Base-by-base conservation (phyloP, 352 stramenopile species). In the Phytopythium oedochilum region DNA sequence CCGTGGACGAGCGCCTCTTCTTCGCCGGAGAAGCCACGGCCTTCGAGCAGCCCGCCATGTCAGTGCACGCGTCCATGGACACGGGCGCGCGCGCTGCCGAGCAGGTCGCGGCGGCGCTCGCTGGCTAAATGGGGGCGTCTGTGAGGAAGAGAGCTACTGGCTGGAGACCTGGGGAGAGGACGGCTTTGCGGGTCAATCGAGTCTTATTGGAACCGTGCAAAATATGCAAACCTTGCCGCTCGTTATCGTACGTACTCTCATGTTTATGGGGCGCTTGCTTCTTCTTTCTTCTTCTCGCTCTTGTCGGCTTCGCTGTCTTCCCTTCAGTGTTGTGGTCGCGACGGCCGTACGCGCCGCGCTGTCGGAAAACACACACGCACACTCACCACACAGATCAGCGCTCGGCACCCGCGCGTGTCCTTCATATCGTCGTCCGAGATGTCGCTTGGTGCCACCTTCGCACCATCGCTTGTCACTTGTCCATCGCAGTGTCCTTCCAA, bases 11-110 rank as follows among this genome's bases (percentile, higher is more conserved):
- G 23, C 81, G 83, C 23, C 66, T 93, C 28, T 93, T 93, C 65
- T 93, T 93, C 38, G 83, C 83, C 15, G 83, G 83, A 1, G 83
- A 93, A 55, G 83, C 83, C 11, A 93, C 83, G 14, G 81, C 83
- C 18, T 91, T 85, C 38, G 78, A 93, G 53, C 80, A 91, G 54
- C 83, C 83, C 4, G 80, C 78, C 15, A 93, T 93, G 83, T 76
- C 83, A 11, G 83, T 93, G 51, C 83, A 93, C 58, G 86, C 80
- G 53, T 81, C 83, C 7, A 82, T 93, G 35, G 83, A 93, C 49
- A 93, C 83, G 11, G 83, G 83, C 23, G 80, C 71, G 20, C 78
- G 83, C n/a, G 83, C 81, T 0, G 81, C 83, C 1, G 53, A 35
- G 3, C 63, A 93, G 57, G 81, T 91, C 14, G 59, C 59, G 5